These are phyloP conservation scores for Blastobotrys indianensis DNA, from an alignment of 1,139 yeast species.

Conservation along the genomic window DNA sequence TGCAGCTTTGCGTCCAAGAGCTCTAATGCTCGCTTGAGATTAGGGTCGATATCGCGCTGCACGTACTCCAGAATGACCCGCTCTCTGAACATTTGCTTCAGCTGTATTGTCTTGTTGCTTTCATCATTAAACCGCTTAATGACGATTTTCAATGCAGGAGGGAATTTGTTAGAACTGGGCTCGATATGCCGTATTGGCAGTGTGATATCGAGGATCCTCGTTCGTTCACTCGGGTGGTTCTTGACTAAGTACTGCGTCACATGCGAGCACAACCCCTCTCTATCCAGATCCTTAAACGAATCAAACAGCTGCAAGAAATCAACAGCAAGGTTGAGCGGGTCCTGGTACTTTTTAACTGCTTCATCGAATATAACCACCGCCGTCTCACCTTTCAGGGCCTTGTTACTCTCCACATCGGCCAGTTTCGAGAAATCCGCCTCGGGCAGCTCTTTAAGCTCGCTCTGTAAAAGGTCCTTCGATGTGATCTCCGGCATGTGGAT, in stretches of 20 bases:
- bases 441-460: slow-evolving; percentile 66
- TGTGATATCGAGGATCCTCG: slow-evolving; percentile 49
- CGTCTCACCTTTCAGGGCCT: slow-evolving; percentile 85
- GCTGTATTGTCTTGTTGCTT: slow-evolving; percentile 35
- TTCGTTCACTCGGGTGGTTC: slow-evolving; percentile 12
- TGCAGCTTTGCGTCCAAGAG: slow-evolving; percentile 6
- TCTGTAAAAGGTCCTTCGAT: slow-evolving; percentile 42
- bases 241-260: slow-evolving; percentile 48
- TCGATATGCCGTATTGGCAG: slow-evolving; percentile 57
- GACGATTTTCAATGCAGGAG: slow-evolving; percentile 58
- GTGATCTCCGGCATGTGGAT: slow-evolving; percentile 42
- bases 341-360: slow-evolving; percentile 40
- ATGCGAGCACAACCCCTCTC: slow-evolving; percentile 61
- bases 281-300: slow-evolving; percentile 60
- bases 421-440: slow-evolving; percentile 83
- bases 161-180: slow-evolving; percentile 41
- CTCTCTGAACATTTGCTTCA: slow-evolving; percentile 44
- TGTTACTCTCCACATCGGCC: slow-evolving; percentile 81
- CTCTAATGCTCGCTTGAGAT: slow-evolving; percentile 21
- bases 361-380: slow-evolving; percentile 78
- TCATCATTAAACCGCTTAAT: slow-evolving; percentile 59
- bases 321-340: slow-evolving; percentile 25
- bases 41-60: slow-evolving; percentile 23
- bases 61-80: slow-evolving; percentile 28
- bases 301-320: slow-evolving; percentile 53